Percentiles rank a stretch among this genome's conserved stretches.
These are phyloP conservation scores for Dactylellina cionopaga DNA, from an alignment of 2,329 filamentous ascomycete genomes.

Conservation along the genomic window DNA sequence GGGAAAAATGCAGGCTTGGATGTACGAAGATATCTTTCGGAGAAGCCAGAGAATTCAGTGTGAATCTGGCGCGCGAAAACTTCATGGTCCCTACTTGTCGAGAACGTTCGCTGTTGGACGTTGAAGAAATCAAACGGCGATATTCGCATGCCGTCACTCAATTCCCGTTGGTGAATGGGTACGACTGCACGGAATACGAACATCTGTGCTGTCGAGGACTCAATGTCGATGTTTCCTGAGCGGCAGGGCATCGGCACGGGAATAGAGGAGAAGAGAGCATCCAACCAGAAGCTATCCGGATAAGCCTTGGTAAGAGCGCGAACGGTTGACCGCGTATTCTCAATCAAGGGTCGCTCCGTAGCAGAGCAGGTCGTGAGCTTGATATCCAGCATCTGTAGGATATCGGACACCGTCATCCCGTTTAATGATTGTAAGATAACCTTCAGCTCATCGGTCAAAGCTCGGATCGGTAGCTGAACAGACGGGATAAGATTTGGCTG, in stretches of 20 bases:
- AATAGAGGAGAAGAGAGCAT: slow-evolving; percentile 63
- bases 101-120: slow-evolving; percentile 71
- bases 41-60: slow-evolving; percentile 67
- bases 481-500: slow-evolving; percentile 71
- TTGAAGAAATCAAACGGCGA: slow-evolving; percentile 73
- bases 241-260: slow-evolving; percentile 63
- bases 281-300: slow-evolving; percentile 64
- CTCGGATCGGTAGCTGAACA: slow-evolving; percentile 65
- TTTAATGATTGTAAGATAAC: slow-evolving; percentile 62
- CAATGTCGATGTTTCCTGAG: slow-evolving; percentile 52
- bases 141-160: slow-evolving; percentile 64
- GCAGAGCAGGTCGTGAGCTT: slow-evolving; percentile 64
- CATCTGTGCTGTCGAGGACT: slow-evolving; percentile 60
- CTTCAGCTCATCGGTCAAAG: slow-evolving; percentile 67
- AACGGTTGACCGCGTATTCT: slow-evolving; percentile 55
- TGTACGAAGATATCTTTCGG: slow-evolving; percentile 23
- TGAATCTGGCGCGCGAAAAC: slow-evolving; percentile 71
- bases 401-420: slow-evolving; percentile 60
- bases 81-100: slow-evolving; percentile 67
- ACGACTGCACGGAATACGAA: slow-evolving; percentile 71
- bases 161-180: slow-evolving; percentile 68
- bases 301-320: slow-evolving; percentile 62
- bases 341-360: slow-evolving; percentile 55
- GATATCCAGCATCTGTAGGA: slow-evolving; percentile 60
- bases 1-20: slow-evolving; percentile 25